Evolutionary conservation across 2,329 filamentous ascomycete genomes (phyloP).

Genomic region (Xylariales sp.): DNA sequence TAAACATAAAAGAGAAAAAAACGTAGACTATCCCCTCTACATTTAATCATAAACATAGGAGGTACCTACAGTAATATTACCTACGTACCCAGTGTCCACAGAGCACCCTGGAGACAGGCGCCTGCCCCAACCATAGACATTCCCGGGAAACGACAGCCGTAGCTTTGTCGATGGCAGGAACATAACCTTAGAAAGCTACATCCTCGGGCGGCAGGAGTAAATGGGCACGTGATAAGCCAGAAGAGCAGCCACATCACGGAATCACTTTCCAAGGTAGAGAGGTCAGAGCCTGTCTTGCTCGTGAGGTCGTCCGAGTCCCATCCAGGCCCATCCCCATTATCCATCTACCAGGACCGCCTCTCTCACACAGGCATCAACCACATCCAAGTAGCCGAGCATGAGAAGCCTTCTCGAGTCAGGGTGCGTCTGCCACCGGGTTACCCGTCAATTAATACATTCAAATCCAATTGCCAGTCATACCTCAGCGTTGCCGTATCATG

Average conservation of each 20-base stretch:
- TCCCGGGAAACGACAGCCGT: neutral
- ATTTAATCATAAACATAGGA: too few relatives aligned
- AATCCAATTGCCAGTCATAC: constrained; percentile 3
- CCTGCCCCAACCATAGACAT: neutral
- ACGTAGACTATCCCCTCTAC: too few relatives aligned
- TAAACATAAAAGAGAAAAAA: too few relatives aligned
- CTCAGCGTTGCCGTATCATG: neutral
- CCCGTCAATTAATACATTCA: neutral
- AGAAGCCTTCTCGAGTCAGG: neutral
- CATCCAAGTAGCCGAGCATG: neutral
- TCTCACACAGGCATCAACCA: neutral
- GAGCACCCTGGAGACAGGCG: neutral
- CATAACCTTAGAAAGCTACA: neutral
- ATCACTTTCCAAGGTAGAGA: neutral
- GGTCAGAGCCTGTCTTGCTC: neutral
- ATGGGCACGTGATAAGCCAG: neutral
- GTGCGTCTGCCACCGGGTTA: neutral
- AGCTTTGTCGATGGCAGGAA: neutral
- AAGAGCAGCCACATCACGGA: constrained; percentile 4
- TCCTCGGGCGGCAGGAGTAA: constrained; percentile 6
- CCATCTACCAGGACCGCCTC: neutral
- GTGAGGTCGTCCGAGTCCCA: neutral
- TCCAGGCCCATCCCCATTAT: neutral
- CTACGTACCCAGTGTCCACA: too few relatives aligned
- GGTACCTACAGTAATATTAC: too few relatives aligned